phyloP scores from a whole-genome alignment of 2,329 filamentous ascomycete genomes.

The Hypoxylon sp. region DNA sequence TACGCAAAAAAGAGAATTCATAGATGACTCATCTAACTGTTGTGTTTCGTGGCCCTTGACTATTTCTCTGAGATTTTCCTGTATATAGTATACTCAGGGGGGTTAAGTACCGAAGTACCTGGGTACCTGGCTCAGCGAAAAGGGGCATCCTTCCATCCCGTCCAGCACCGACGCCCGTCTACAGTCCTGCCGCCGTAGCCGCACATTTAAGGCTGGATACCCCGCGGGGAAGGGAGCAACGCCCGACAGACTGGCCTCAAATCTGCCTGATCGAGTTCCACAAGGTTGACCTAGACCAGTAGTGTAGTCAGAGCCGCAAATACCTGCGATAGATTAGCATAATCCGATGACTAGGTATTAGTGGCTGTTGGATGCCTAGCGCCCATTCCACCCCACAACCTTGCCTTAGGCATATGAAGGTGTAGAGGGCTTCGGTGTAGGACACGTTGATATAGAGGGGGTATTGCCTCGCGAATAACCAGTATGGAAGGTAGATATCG shows the following conservation, averaged over 20 bases:
- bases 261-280: constrained; percentile 22
- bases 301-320: neutral
- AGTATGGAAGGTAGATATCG: neutral
- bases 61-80: neutral
- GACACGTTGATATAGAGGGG: neutral
- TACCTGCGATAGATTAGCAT: neutral
- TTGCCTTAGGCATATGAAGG: neutral
- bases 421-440: neutral
- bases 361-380: constrained; percentile 2
- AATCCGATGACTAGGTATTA: neutral
- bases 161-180: neutral
- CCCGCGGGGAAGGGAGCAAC: neutral
- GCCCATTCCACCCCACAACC: neutral
- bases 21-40: neutral
- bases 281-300: constrained; percentile 3
- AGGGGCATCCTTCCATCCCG: neutral
- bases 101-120: neutral
- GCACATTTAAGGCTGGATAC: neutral
- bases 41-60: neutral
- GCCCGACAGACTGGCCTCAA: neutral
- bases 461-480: neutral
- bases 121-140: neutral
- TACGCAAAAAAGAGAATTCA: neutral
- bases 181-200: neutral
- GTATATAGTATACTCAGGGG: neutral